Base-by-base conservation (phyloP, 768 basidiomycete species). In the Kwoniella dejecticola region DNA sequence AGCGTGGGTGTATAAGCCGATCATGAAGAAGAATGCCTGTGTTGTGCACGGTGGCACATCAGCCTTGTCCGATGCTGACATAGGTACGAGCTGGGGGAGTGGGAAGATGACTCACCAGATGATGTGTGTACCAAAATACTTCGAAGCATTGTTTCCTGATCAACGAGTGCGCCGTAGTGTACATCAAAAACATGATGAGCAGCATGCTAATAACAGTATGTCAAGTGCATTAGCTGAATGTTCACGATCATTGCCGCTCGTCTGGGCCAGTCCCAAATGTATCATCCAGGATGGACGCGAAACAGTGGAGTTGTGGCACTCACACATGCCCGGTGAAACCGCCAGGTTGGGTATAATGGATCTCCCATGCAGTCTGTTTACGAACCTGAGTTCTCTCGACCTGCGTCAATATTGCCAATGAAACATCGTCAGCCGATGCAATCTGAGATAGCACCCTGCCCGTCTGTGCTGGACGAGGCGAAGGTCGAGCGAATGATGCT, bases 61-160 rank as follows among this genome's bases (percentile, higher is more conserved):
- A 12, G n/a, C 38, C 38, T 40, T 40, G 38, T 40, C 23, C 42
- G 11, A 11, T n/a, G 12, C 11, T 7, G 45, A 21, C 45, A 48
- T n/a, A n/a, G n/a, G n/a, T n/a, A n/a, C n/a, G n/a, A n/a, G n/a
- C n/a, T n/a, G n/a, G n/a, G n/a, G n/a, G 31, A 24, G 6, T 36
- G 23, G 1, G 0, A 24, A 11, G 17, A 17, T 24, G 4, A 58
- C 67, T 21, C 33, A 72, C 71, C 24, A 75, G 62, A 42, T 94
- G 93, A 67, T 95, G 93, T 31, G 92, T 93, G 79, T 93, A 95
- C 92, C 92, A 95, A 83, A 97, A 97, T 1, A 86, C 90, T 79
- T 97, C 93, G 79, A 94, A 96, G 81, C 87, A 90, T 79, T 92
- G 90, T 62, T 84, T 79, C 68, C 93, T 88, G 65, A 97, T 87